Evolutionary conservation across 2,329 filamentous ascomycete species (phyloP), one percentile per base, ranked within the genome.

Genomic region (Fusarium solani-melongenae): DNA sequence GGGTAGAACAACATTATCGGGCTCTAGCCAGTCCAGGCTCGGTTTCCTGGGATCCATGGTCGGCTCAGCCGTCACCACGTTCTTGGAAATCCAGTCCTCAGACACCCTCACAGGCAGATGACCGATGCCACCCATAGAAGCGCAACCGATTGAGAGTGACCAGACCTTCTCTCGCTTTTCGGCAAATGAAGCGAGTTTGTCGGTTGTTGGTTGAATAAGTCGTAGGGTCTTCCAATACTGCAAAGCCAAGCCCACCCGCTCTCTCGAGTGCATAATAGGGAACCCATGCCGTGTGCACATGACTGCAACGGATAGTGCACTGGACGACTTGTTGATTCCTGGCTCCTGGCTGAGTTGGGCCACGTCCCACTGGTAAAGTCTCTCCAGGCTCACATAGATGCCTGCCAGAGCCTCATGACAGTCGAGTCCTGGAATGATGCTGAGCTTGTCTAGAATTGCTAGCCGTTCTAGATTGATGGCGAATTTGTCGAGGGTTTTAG

Each of bases 331-430:
- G n/a, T 76, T 77, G 75, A 86, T 81, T 2, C 82, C 80, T 2
- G 84, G 82, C 15, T 88, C 87, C 66, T 87, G 85, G 11, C 86
- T 86, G 33, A 91, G 80, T 70, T 85, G 88, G 64, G 88, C 86
- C 69, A 92, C 83, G 78, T 96, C 93, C 86, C 93, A 92, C 53
- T 90, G 85, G 77, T 93, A 90, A n/a, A 97, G 83, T 74, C 87
- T 91, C 67, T 88, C 86, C 68, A 96, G 83, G 77, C 92, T 93
- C 65, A 88, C 88, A 80, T 92, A 94, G 7, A 97, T 86, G 4
- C 93, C 93, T 5, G 90, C 90, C 51, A 96, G 86, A 0, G 94
- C 94, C 79, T 94, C 92, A 79, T 94, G 93, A 80, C 93, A 93
- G 76, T 94, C 94, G 9, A 96, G 86, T 6, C 89, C 88, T 2